phyloP scores from a whole-genome alignment of 441 rosid species.

The Pelargonium cotyledonis region DNA sequence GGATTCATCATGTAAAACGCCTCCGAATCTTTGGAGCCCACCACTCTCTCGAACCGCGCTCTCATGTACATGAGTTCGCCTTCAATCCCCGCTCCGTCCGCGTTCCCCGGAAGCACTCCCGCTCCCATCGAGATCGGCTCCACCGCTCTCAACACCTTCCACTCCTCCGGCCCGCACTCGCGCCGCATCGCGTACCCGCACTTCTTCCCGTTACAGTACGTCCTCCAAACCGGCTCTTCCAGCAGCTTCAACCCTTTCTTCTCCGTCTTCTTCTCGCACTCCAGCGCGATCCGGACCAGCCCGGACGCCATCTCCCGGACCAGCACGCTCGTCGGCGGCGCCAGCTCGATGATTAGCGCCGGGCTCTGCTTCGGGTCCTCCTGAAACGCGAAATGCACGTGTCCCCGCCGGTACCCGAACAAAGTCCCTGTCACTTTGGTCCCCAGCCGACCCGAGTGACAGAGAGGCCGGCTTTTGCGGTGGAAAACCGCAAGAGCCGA shows the following conservation, averaged over 20 bases:
- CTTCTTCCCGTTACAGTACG: conserved; percentile 84
- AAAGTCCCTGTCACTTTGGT: conserved; percentile 74
- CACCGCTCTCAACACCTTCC: conserved; percentile 66
- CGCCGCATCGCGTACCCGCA: conserved; percentile 72
- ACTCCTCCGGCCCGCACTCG: conserved; percentile 65
- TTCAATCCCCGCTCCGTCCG: conserved; percentile 29
- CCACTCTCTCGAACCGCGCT: conserved; percentile 81
- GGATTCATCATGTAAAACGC: conserved; percentile 99
- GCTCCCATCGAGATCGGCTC: conserved; percentile 97
- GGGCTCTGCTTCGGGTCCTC: conserved; percentile 70
- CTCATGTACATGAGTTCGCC: conserved; percentile 89
- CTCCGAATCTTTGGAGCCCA: conserved; percentile 97
- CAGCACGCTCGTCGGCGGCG: conserved; percentile 73
- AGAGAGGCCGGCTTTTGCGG: conserved; percentile 36
- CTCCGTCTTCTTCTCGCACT: conserved; percentile 54
- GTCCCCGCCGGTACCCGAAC: conserved; percentile 84
- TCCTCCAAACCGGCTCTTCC: conserved; percentile 87
- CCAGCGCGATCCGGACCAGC: conserved; percentile 79
- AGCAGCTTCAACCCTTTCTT: conserved; percentile 39
- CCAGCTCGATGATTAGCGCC: conserved; percentile 75
- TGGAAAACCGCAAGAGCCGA: conserved; percentile 49
- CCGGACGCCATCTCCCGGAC: conserved; percentile 98
- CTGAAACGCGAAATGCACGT: conserved; percentile 85
- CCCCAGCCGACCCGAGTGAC: conserved; percentile 28
- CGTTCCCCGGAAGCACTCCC: conserved; percentile 64